These are phyloP conservation scores for Pisolithus sp. DNA, from an alignment of 768 basidiomycete genomes.

Conservation along the genomic window DNA sequence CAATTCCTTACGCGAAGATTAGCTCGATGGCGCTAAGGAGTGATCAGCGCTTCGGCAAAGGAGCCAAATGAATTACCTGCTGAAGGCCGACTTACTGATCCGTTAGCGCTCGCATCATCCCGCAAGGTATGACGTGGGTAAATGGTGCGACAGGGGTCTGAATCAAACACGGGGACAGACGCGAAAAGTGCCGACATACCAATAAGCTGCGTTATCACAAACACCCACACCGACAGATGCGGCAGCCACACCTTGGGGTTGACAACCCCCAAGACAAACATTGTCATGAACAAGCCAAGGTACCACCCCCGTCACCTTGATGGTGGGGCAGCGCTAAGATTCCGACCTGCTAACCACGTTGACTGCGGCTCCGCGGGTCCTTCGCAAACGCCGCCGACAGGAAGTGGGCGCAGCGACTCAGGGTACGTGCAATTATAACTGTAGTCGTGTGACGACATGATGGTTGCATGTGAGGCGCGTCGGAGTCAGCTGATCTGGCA, in stretches of 20 bases:
- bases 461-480: too few relatives aligned
- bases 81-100: conserved; percentile 70
- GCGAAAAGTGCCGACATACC: conserved; percentile 13
- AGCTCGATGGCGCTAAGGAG: conserved; percentile 61
- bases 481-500: too few relatives aligned
- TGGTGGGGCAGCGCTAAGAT: too few relatives aligned
- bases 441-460: too few relatives aligned
- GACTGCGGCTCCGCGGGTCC: too few relatives aligned
- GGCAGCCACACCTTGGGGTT: conserved; percentile 60
- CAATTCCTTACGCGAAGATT: conserved; percentile 42
- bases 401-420: too few relatives aligned
- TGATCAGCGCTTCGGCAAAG: not conserved
- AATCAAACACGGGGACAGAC: not conserved
- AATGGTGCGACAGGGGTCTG: conserved; percentile 23
- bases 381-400: too few relatives aligned
- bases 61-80: conserved; percentile 11
- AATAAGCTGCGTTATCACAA: conserved; percentile 35
- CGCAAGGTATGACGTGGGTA: conserved; percentile 45
- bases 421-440: too few relatives aligned
- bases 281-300: conserved; percentile 49
- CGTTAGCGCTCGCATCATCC: conserved; percentile 65
- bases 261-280: conserved; percentile 59
- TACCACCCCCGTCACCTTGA: too few relatives aligned
- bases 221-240: conserved; percentile 37
- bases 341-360: too few relatives aligned